Evolutionary conservation across 805 yeast genomes (phyloP), one percentile per base, ranked within the genome.

Genomic region (Metschnikowia hibisci): DNA sequence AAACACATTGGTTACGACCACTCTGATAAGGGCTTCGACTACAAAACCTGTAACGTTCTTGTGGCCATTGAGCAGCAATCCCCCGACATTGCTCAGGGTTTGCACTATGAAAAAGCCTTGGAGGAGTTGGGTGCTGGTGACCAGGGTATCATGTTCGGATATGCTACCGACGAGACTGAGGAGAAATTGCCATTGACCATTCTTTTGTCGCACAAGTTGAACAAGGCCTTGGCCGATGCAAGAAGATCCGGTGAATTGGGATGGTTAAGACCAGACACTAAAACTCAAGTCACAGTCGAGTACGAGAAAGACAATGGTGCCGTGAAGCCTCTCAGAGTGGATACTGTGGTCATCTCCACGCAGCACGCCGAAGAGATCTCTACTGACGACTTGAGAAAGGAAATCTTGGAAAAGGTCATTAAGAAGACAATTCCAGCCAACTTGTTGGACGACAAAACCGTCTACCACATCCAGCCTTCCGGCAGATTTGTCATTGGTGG

Each of bases 81-180:
- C 42, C 93, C 96, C 59, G 99, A 93, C 76, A 93, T 93, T 63
- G 99, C 99, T 50, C 98, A 91, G 76, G 99, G 99, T 81, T 82
- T 93, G 65, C 98, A 93, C 75, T 86, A 86, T 74, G 97, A 93
- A 68, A 80, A 84, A 75, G 96, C 86, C 44, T 77, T 93, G 54
- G 99, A 93, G 79, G 95, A 93, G 48, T 82, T 93, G 64, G 99
- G 99, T 72, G 99, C 99, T 55, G 99, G 99, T 83, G 99, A 93
- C 77, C 99, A 93, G 76, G 99, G 99, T 84, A 93, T 93, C 70
- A 93, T 93, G 99, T 93, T 93, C 67, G 99, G 99, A 73, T 93
- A 93, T 73, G 99, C 99, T 60, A 84, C 98, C 52, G 96, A 93
- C 64, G 99, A 93, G 79, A 90, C 99, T 60, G 96, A 91, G 67